A percentile compares a stretch with the other conserved stretches of the same genome.
Conservation (phyloP, 208 protist species). For the Leishmania tropica region DNA sequence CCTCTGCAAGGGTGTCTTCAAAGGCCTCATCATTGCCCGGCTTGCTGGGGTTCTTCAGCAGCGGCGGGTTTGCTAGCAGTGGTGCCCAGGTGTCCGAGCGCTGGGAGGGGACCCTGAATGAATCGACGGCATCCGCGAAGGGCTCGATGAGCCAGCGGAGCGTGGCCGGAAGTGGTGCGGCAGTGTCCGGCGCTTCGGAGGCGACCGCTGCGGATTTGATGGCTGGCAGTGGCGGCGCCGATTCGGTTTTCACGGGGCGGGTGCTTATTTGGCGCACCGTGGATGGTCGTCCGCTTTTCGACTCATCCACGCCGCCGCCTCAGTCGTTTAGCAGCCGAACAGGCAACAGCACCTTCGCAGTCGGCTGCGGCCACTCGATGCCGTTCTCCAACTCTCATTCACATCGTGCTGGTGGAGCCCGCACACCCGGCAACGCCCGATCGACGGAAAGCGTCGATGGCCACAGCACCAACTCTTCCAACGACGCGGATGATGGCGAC, state of each 20-base stretch:
- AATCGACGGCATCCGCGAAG: neutral
- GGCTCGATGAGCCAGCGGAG: neutral
- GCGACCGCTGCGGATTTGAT: too few species aligned
- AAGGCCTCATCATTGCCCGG: neutral
- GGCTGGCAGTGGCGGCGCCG: neutral
- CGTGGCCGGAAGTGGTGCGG: conserved; percentile 3
- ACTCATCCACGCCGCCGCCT: neutral
- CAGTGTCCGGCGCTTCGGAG: neutral
- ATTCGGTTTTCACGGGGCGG: conserved; percentile 33
- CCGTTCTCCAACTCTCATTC: neutral
- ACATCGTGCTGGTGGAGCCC: neutral
- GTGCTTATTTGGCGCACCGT: conserved; percentile 40
- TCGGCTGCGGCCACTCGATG: neutral
- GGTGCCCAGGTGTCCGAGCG: neutral
- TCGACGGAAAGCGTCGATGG: neutral
- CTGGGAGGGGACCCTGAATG: neutral
- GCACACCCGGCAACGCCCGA: neutral
- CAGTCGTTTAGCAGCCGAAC: neutral
- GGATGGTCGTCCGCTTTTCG: conserved; percentile 39
- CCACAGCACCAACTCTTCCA: neutral
- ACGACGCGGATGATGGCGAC: conserved; percentile 1
- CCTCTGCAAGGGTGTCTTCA: neutral
- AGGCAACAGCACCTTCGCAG: neutral
- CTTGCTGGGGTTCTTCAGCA: neutral
- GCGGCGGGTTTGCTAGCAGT: neutral